Conservation (phyloP, 306 rosid species). For the Lagenaria siceraria region DNA sequence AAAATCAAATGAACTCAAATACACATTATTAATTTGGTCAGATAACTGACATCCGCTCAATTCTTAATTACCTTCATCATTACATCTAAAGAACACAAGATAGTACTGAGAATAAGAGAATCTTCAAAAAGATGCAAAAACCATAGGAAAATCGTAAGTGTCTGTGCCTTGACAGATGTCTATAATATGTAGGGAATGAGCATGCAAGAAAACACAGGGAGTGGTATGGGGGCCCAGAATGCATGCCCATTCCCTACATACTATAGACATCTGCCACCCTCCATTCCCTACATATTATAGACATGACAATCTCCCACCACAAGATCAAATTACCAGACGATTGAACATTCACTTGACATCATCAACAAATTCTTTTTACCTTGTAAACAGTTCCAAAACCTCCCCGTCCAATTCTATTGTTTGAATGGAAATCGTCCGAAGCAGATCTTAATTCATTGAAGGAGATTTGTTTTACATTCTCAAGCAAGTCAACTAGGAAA, state of each 20-base stretch:
- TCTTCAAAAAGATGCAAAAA: not conserved
- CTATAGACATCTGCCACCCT: no score
- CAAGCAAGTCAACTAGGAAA: slow-evolving; percentile 35
- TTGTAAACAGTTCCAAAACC: slow-evolving; percentile 87
- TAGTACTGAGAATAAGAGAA: not conserved
- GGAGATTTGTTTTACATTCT: slow-evolving; percentile 44
- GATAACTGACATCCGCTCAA: not conserved
- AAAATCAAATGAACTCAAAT: not conserved
- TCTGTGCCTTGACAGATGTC: not conserved
- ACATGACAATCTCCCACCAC: no score
- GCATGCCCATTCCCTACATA: no score
- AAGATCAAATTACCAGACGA: not conserved
- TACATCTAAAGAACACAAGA: not conserved
- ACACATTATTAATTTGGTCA: not conserved
- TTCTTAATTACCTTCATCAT: not conserved
- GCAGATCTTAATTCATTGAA: slow-evolving; percentile 57
- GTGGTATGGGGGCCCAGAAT: no score
- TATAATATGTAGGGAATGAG: no score
- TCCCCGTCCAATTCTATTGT: slow-evolving; percentile 74
- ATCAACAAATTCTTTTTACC: slow-evolving; percentile 31
- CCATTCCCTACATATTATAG: no score
- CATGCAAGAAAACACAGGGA: no score
- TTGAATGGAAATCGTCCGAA: slow-evolving; percentile 51
- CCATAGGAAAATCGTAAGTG: not conserved
- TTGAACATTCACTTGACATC: not conserved